Base-by-base conservation (phyloP, 2,329 filamentous ascomycete genomes). In the Fusarium sp. region DNA sequence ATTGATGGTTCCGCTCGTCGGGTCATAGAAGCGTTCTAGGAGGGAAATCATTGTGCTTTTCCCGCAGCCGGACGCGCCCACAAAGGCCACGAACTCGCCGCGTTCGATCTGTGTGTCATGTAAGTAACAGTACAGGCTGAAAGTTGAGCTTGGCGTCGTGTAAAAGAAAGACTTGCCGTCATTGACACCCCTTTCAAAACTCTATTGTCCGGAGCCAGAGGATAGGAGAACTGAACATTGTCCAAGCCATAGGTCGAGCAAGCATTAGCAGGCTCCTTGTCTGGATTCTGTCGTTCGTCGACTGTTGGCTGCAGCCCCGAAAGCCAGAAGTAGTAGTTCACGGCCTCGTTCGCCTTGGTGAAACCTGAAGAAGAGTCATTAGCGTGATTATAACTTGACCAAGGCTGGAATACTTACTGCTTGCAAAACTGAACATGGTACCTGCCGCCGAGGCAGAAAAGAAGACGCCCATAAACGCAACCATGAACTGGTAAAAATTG, bases 1-100 rank as follows among this genome's bases (percentile, higher is more conserved):
- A 6, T 68, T 70, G 31, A 84, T 75, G 16, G 62, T 58, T 14
- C 84, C 83, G 1, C 74, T 71, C 2, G 76, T 79, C 1, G 82
- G 81, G 36, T 84, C 81, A 69, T 85, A 85, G 70, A 85, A 86
- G 16, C 86, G 82, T 70, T 88, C 83, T 0, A 88, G 77, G 6
- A 88, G 80, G 7, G 86, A 85, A 52, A 93, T 85, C 45, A 89
- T 86, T 4, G 90, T 91, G 2, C 87, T 89, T 74, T 91, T 91
- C 1, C 89, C 89, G 70, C 88, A 90, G 9, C 89, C 89, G 0
- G 87, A 89, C 2, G 88, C 84, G 2, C 89, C 89, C 0, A 91
- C 88, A 33, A 45, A 45, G 5, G 40, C 40, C 20, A 45, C 40
- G 8, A 45, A 45, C 13, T 45, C 40, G 20, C 40, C 40, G 25